Conservation (phyloP, 306 rosid species). For the Pterocarpus macrocarpus region DNA sequence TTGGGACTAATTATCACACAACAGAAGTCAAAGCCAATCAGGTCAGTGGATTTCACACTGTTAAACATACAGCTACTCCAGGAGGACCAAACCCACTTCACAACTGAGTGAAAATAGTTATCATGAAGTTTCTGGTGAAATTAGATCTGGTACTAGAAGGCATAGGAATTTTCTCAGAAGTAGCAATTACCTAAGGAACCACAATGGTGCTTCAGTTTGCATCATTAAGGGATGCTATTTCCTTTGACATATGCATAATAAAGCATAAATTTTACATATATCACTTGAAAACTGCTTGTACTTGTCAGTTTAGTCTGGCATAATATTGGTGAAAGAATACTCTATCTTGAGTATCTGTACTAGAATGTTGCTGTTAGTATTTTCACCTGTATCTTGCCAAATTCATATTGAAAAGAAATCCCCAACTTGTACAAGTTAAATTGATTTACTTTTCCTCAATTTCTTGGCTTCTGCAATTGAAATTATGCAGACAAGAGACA, state of each 20-base stretch:
- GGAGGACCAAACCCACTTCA: conserved; percentile 87
- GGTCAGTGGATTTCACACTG: conserved; percentile 50
- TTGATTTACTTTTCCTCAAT: conserved; percentile 2
- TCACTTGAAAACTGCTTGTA: conserved; percentile 9
- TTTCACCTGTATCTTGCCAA: conserved; percentile 27
- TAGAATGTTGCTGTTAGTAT: background rate
- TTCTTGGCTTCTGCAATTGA: conserved; percentile 6
- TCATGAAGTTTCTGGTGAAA: conserved; percentile 24
- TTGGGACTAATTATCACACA: conserved; percentile 15
- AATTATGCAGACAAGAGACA: background rate
- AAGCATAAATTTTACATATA: background rate
- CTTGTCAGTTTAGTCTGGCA: conserved; percentile 3
- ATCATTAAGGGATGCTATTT: conserved; percentile 22
- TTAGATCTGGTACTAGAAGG: conserved; percentile 45
- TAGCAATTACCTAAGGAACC: background rate
- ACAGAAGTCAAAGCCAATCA: conserved; percentile 44
- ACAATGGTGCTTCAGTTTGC: conserved; percentile 27
- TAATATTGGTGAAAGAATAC: conserved; percentile 5
- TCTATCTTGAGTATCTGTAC: conserved; percentile 9
- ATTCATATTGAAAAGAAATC: background rate
- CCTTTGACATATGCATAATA: conserved; percentile 19
- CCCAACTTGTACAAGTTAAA: background rate
- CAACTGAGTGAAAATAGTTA: conserved; percentile 50
- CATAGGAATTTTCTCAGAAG: conserved; percentile 17
- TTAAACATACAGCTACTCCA: conserved; percentile 62